Conservation (phyloP, 345 rosid genomes). For the Erysimum cheiranthoides region DNA sequence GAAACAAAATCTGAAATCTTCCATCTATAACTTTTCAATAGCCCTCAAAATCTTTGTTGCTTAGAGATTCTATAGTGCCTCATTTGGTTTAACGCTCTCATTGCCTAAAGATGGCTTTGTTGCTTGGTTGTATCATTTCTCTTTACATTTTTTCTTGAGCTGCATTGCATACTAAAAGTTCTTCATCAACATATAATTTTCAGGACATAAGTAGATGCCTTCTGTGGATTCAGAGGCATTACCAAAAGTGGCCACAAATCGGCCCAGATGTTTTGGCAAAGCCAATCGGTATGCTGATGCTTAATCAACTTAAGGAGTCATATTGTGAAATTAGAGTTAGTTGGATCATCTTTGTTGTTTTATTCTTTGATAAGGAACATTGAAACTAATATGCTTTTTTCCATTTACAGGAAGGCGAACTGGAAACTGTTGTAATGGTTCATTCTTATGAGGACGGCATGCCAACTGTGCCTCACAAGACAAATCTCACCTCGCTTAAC, state of each 20-base stretch:
- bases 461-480: conserved; percentile 80
- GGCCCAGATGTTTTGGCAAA: conserved; percentile 74
- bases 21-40: neutral
- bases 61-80: neutral
- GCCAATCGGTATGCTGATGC: conserved; percentile 85
- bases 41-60: neutral
- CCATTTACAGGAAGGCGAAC: conserved; percentile 69
- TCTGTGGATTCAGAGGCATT: conserved; percentile 96
- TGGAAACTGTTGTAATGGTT: conserved; percentile 67
- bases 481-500: conserved; percentile 82
- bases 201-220: conserved; percentile 98
- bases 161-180: conserved; percentile 24
- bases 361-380: conserved; percentile 18
- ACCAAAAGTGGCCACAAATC: conserved; percentile 94
- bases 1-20: neutral
- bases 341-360: conserved; percentile 24
- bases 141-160: conserved; percentile 31
- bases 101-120: neutral
- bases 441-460: conserved; percentile 78
- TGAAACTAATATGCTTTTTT: conserved; percentile 25
- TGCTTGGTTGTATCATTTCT: conserved; percentile 26
- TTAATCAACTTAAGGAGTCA: conserved; percentile 80
- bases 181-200: conserved; percentile 7
- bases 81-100: neutral
- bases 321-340: conserved; percentile 78